Percentiles rank a stretch among this genome's conserved stretches.
Conservation (phyloP, 2,329 filamentous ascomycete genomes). For the Aureobasidium uvarum region DNA sequence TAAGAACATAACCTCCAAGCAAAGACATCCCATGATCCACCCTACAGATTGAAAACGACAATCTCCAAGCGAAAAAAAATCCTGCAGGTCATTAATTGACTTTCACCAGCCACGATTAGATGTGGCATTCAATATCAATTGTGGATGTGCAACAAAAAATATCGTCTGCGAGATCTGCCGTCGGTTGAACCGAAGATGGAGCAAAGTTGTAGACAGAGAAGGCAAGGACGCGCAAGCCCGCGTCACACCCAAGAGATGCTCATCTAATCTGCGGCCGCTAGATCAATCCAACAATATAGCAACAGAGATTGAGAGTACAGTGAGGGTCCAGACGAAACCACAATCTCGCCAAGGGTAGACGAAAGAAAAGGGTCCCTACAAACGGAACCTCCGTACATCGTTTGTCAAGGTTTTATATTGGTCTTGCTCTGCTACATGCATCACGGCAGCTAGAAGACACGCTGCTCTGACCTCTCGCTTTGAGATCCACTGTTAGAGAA, state of each 20-base stretch:
- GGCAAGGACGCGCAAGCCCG: slow-evolving; percentile 13
- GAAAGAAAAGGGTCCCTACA: not conserved
- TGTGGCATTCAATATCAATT: not conserved
- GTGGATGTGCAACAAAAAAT: not conserved
- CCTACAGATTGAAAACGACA: not conserved
- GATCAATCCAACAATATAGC: not conserved
- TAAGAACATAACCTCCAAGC: not conserved
- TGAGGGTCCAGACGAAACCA: not conserved
- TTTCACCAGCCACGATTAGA: slow-evolving; percentile 6
- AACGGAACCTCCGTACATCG: not conserved
- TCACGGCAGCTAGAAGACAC: not conserved
- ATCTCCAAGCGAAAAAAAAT: not conserved
- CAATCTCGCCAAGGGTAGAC: slow-evolving; percentile 1
- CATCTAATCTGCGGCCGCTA: slow-evolving; percentile 17
- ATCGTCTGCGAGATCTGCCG: not conserved
- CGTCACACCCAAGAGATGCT: slow-evolving; percentile 7
- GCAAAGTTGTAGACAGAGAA: not conserved
- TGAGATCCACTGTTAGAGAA: not conserved
- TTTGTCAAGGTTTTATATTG: not conserved
- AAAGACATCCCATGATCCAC: not conserved
- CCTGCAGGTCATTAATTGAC: not conserved
- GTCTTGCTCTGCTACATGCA: not conserved
- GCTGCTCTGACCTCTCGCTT: not conserved
- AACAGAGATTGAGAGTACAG: not conserved
- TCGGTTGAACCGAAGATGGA: not conserved